These are phyloP conservation scores for Euphrasia confusa DNA, from an alignment of 257 asterid genomes.

Conservation along the genomic window DNA sequence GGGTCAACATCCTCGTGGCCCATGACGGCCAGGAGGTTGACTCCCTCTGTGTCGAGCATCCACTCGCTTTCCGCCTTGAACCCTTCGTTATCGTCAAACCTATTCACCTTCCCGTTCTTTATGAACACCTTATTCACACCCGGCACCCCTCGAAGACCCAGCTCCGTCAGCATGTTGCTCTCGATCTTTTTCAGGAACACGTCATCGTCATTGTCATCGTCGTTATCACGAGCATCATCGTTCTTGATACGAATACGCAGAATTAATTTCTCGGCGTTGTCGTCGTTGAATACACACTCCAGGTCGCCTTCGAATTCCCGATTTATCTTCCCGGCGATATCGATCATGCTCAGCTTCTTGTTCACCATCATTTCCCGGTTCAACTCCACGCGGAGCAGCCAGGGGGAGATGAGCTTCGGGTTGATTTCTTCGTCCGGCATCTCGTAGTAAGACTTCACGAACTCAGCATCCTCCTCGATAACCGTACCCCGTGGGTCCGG, in stretches of 20 bases:
- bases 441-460: constrained; percentile 89
- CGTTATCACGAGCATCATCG: constrained; percentile 86
- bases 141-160: constrained; percentile 98
- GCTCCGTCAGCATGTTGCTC: constrained; percentile 94
- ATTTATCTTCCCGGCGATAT: constrained; percentile 88
- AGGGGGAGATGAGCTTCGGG: constrained; percentile 87
- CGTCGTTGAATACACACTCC: constrained; percentile 89
- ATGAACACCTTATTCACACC: constrained; percentile 93
- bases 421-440: constrained; percentile 98
- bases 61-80: constrained; percentile 86
- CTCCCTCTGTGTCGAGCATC: constrained; percentile 99
- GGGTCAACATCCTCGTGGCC: constrained; percentile 93
- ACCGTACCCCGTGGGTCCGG: constrained; percentile 90
- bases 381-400: constrained; percentile 94
- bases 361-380: constrained; percentile 99
- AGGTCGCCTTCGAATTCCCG: constrained; percentile 86
- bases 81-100: constrained; percentile 69
- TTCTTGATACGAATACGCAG: constrained; percentile 97
- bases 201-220: constrained; percentile 90
- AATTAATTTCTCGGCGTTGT: constrained; percentile 89
- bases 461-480: constrained; percentile 85
- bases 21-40: constrained; percentile 88
- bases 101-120: constrained; percentile 65
- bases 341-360: constrained; percentile 98
- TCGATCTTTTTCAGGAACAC: constrained; percentile 95